phyloP scores from a whole-genome alignment of 805 yeast species.

The Pichia exigua region DNA sequence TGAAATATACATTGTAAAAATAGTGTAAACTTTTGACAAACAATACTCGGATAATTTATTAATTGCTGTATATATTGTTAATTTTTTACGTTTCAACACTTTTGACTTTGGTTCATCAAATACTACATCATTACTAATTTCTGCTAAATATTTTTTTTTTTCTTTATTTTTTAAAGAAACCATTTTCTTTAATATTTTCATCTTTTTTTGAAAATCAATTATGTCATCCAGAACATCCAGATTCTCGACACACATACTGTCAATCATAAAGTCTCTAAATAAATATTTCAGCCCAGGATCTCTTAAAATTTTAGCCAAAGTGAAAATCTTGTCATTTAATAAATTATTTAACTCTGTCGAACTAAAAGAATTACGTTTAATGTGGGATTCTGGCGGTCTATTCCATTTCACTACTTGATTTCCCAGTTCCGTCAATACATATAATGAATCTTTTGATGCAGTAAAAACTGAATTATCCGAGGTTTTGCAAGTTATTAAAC shows the following conservation, averaged over 20 bases:
- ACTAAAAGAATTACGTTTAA: not conserved
- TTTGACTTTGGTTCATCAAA: conserved; percentile 9
- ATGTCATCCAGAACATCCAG: conserved; percentile 63
- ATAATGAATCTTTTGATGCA: conserved; percentile 16
- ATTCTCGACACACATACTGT: conserved; percentile 66
- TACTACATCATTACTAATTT: not conserved
- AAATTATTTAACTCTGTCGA: not conserved
- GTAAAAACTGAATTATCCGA: conserved; percentile 23
- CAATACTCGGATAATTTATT: conserved; percentile 43
- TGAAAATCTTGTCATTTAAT: not conserved
- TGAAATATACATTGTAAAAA: conserved; percentile 59
- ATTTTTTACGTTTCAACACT: conserved; percentile 18
- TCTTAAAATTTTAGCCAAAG: conserved; percentile 37
- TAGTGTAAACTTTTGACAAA: conserved; percentile 51
- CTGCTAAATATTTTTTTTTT: conserved; percentile 10
- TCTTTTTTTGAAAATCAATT: conserved; percentile 40
- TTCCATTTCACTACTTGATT: conserved; percentile 20
- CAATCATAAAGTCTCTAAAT: conserved; percentile 57
- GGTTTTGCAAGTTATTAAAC: conserved; percentile 33
- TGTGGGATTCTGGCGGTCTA: not conserved
- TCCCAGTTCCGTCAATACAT: conserved; percentile 19
- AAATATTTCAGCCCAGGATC: conserved; percentile 74
- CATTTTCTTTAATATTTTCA: conserved; percentile 36
- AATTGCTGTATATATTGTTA: conserved; percentile 33
- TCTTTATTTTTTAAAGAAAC: conserved; percentile 24